Conservation (phyloP, 345 rosid species). For the Sapria himalayana region DNA sequence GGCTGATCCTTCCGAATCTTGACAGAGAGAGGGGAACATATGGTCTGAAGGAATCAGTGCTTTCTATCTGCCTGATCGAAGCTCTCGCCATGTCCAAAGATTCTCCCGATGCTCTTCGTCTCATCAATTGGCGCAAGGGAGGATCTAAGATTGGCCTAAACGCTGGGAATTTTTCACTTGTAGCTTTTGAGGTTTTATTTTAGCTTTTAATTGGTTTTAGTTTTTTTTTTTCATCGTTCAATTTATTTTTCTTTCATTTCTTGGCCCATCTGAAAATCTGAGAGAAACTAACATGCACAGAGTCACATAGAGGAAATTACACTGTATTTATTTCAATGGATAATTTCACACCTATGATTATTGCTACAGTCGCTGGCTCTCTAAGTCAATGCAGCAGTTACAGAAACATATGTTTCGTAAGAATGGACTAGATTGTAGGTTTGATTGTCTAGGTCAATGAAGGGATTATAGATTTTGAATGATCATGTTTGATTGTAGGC, state of each 20-base stretch:
- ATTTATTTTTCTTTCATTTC: neutral
- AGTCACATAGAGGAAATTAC: no score
- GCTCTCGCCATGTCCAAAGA: constrained; percentile 85
- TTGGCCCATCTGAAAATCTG: no score
- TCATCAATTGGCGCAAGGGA: constrained; percentile 88
- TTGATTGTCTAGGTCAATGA: no score
- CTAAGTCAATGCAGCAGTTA: neutral
- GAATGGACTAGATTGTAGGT: neutral
- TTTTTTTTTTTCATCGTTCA: neutral
- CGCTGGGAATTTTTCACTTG: constrained; percentile 68
- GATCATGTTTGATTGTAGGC: neutral
- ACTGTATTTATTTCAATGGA: no score
- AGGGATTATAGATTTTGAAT: no score
- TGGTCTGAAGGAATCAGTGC: constrained; percentile 86
- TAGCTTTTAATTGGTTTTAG: neutral
- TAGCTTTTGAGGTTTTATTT: constrained; percentile 44
- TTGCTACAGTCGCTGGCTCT: no score
- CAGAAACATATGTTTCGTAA: neutral
- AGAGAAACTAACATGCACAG: no score
- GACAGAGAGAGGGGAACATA: constrained; percentile 82
- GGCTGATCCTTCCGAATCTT: constrained; percentile 63
- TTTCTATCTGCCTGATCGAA: constrained; percentile 63
- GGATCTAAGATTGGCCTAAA: constrained; percentile 50
- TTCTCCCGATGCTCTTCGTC: constrained; percentile 64
- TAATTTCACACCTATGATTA: no score